These are phyloP conservation scores for sorghum (Sorghum bicolor) DNA, from an alignment of 176 grass and related monocot species.

Conservation along the genomic window Sorghum_bicolor_NCBIv3 NC_012878.2:11230001-11230500, in stretches of 20 bases:
- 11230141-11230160: neutral
- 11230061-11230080: neutral
- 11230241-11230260: neutral
- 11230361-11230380: too few species aligned
- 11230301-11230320: neutral
- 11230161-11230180: neutral
- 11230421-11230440: too few species aligned
- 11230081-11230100: neutral
- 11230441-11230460: too few species aligned
- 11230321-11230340: too few species aligned
- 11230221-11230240: neutral
- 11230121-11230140: neutral
- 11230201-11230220: neutral
- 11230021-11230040: neutral
- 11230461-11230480: neutral
- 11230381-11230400: too few species aligned
- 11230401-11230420: too few species aligned
- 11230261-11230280: neutral
- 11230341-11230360: too few species aligned
- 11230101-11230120: neutral
- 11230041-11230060: neutral
- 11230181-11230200: neutral
- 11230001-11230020: neutral
- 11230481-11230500: neutral
- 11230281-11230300: neutral